Conservation (phyloP, 495 filamentous ascomycete genomes). For the Daldinia caldariorum region DNA sequence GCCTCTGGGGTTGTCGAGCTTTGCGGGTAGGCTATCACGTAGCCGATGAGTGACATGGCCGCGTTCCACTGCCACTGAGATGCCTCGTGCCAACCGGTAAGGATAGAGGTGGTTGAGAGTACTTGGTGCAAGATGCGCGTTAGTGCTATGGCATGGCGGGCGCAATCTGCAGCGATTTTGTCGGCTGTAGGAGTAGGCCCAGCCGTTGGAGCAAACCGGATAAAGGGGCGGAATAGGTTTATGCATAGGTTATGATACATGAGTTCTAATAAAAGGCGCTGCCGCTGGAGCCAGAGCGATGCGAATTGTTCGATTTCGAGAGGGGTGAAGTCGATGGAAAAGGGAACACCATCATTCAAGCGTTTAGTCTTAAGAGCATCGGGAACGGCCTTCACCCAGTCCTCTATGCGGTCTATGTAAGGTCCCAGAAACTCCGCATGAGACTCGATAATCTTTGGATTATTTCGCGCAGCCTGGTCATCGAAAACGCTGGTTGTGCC, state of each 20-base stretch:
- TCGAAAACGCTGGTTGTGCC: slow-evolving; percentile 14
- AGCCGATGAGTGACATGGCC: slow-evolving; percentile 61
- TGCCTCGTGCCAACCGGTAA: slow-evolving; percentile 61
- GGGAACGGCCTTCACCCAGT: slow-evolving; percentile 56
- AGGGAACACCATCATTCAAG: slow-evolving; percentile 47
- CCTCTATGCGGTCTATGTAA: slow-evolving; percentile 44
- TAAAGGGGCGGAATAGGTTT: slow-evolving; percentile 60
- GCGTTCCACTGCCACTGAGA: slow-evolving; percentile 67
- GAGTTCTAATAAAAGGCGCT: slow-evolving; percentile 62
- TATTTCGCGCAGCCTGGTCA: slow-evolving; percentile 41
- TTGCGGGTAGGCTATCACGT: slow-evolving; percentile 56
- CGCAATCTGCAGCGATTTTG: slow-evolving; percentile 51
- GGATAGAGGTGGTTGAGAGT: slow-evolving; percentile 54
- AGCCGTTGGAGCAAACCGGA: slow-evolving; percentile 48
- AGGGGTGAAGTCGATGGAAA: slow-evolving; percentile 53
- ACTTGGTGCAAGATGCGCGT: slow-evolving; percentile 64
- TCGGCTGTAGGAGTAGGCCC: slow-evolving; percentile 40
- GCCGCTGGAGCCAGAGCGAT: slow-evolving; percentile 56
- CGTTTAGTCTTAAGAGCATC: slow-evolving; percentile 52
- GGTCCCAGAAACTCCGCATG: slow-evolving; percentile 46
- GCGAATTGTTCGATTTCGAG: slow-evolving; percentile 56
- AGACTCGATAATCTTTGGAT: slow-evolving; percentile 39
- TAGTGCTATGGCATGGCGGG: slow-evolving; percentile 59
- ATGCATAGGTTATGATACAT: slow-evolving; percentile 61
- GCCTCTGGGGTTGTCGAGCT: slow-evolving; percentile 44